Evolutionary conservation across 768 basidiomycete genomes (phyloP), one percentile per base, ranked within the genome.

Genomic region (Tricholoma terreum): DNA sequence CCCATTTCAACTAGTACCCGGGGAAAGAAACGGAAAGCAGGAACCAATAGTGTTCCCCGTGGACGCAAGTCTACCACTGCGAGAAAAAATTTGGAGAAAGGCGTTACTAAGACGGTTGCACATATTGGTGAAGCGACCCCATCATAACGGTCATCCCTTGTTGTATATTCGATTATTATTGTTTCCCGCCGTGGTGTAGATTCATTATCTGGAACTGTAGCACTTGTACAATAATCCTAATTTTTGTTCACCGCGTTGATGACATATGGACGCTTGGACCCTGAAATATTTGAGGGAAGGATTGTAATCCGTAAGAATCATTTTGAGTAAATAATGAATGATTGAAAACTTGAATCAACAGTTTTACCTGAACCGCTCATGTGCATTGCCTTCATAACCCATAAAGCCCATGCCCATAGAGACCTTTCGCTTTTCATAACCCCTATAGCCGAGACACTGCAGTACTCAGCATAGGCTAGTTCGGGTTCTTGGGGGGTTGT

Each of bases 21-120:
- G 43, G 78, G 77, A 22, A 79, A 76, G 63, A 79, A 76, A 62
- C 73, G 77, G 36, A 79, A 75, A 63, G 9, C 69, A 11, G 75
- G 72, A 15, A 67, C 65, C 3, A 67, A 71, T 43, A 70, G 73
- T 21, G 69, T 70, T 30, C 61, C 72, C 31, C 74, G 77, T 27
- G 75, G 78, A 52, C 73, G 78, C 30, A 77, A 76, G 50, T 66
- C 75, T 50, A 70, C 71, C 38, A 31, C n/a, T 17, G 70, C 71
- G 9, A 79, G 71, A 67, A 78, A 73, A 66, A 75, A 73, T 57
- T 58, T 63, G 22, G 60, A 40, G 21, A 51, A 51, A 27, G 45
- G 45, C 6, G 54, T 50, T 24, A 19, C 53, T 38, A 61, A 38
- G 35, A 60, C 48, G n/a, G 31, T 49, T 17, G 33, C 59, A 10